phyloP scores from a whole-genome alignment of 1,284 basidiomycete species.

The Volvariella volvacea region DNA sequence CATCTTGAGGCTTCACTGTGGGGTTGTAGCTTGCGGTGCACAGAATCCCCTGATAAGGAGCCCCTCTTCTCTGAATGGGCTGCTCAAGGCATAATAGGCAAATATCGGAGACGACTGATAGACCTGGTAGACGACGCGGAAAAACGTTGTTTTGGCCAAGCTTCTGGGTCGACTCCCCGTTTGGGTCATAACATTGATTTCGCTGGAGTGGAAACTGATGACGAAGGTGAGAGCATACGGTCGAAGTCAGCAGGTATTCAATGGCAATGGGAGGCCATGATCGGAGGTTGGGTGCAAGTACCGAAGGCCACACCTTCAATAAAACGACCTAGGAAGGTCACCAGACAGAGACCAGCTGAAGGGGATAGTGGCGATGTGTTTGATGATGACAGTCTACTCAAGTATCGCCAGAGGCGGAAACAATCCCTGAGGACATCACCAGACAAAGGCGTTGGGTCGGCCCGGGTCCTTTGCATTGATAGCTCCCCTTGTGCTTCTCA shows the following conservation, averaged over 20 bases:
- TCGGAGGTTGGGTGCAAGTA: conserved; percentile 18
- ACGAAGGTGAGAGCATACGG: conserved; percentile 1
- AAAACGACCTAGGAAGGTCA: conserved; percentile 1
- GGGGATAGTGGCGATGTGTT: too few species aligned
- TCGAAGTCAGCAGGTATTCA: conserved; percentile 9
- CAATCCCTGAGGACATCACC: too few species aligned
- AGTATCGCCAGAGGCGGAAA: too few species aligned
- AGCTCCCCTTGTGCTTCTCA: too few species aligned
- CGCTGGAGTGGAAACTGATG: background rate
- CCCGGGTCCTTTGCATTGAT: too few species aligned
- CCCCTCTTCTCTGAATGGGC: conserved; percentile 10
- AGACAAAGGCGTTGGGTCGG: too few species aligned
- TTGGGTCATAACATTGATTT: conserved; percentile 1
- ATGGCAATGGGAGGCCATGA: conserved; percentile 20
- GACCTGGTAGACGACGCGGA: conserved; percentile 44
- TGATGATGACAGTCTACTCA: too few species aligned
- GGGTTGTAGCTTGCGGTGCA: conserved; percentile 39
- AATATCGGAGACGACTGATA: conserved; percentile 33
- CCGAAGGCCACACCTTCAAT: conserved; percentile 10
- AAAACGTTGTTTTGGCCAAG: conserved; percentile 28
- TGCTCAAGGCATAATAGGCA: conserved; percentile 14
- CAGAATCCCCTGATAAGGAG: conserved; percentile 29
- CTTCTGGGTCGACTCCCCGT: conserved; percentile 3
- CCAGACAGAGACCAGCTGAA: too few species aligned
- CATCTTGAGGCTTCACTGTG: conserved; percentile 46